These are phyloP conservation scores for Globisporangium paroecandrum DNA, from an alignment of 352 stramenopile species.

Conservation along the genomic window DNA sequence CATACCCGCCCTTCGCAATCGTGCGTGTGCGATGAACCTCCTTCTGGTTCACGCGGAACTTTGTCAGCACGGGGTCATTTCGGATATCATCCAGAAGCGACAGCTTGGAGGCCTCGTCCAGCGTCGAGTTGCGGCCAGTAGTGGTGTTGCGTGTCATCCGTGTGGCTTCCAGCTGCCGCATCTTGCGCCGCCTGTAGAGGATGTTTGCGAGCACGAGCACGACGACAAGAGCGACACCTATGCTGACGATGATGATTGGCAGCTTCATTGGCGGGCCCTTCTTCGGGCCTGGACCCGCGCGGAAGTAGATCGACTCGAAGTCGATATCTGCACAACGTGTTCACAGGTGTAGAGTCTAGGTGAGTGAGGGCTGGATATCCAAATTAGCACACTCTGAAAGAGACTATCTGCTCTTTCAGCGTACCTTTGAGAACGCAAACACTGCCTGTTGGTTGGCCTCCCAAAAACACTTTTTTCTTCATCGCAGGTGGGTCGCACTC, in stretches of 20 bases:
- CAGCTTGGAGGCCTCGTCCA: constrained; percentile 22
- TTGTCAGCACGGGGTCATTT: constrained; percentile 39
- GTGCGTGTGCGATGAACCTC: constrained; percentile 32
- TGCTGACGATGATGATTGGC: constrained; percentile 6
- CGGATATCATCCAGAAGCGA: constrained; percentile 47
- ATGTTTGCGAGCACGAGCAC: constrained; percentile 5
- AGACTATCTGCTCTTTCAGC: background rate
- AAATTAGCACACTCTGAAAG: background rate
- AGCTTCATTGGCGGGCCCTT: constrained; percentile 1
- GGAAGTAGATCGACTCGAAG: constrained; percentile 14
- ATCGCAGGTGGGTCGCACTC: constrained; percentile 3
- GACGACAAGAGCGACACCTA: constrained; percentile 7
- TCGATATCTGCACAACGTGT: constrained; percentile 8
- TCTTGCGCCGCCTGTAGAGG: constrained; percentile 14
- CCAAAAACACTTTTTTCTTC: background rate
- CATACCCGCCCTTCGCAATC: constrained; percentile 54
- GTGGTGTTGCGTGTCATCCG: constrained; percentile 12
- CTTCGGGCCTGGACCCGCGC: background rate
- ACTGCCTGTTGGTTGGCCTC: background rate
- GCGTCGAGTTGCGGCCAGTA: background rate
- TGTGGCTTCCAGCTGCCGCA: constrained; percentile 15
- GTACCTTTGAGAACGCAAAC: constrained; percentile 17
- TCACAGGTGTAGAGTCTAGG: background rate
- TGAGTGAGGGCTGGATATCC: background rate
- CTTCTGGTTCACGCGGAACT: constrained; percentile 46